These are phyloP conservation scores for Arctostaphylos glauca DNA, from an alignment of 148 eudicot genomes.

Conservation along the genomic window DNA sequence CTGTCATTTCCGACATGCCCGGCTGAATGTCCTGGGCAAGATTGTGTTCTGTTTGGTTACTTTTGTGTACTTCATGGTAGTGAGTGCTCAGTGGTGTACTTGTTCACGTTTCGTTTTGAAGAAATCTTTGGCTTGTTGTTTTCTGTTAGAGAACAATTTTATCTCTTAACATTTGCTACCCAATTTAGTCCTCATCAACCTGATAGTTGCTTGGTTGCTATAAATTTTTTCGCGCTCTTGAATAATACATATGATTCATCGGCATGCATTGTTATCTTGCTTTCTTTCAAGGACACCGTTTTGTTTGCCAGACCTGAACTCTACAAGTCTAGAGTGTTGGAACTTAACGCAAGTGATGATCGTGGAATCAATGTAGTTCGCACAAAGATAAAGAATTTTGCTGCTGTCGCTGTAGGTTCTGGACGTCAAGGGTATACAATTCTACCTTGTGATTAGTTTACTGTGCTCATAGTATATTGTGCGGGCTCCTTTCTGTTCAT, in stretches of 20 bases:
- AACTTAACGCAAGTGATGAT: conserved; percentile 98
- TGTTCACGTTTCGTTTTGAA: background rate
- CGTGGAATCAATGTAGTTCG: conserved; percentile 99
- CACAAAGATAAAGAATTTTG: conserved; percentile 87
- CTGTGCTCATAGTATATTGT: conserved; percentile 5
- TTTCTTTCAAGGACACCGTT: conserved; percentile 10
- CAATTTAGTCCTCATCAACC: background rate
- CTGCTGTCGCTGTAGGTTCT: conserved; percentile 92
- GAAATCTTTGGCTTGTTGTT: background rate
- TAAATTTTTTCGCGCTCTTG: background rate
- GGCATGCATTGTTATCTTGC: conserved; percentile 11
- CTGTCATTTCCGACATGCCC: background rate
- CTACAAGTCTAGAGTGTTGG: conserved; percentile 90
- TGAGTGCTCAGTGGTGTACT: background rate
- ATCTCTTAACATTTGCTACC: background rate
- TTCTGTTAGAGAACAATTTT: background rate
- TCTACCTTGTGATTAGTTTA: conserved; percentile 15
- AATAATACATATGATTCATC: background rate
- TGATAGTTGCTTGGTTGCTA: background rate
- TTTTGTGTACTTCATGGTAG: background rate
- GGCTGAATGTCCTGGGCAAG: background rate
- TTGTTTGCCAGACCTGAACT: conserved; percentile 71
- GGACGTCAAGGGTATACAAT: conserved; percentile 54
- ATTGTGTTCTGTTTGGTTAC: background rate
- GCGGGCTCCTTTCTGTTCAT: conserved; percentile 2